A percentile compares a stretch with the other conserved stretches of the same genome.
These are phyloP conservation scores for Aspergillus sp. DNA, from an alignment of 2,329 filamentous ascomycete genomes.

Conservation along the genomic window DNA sequence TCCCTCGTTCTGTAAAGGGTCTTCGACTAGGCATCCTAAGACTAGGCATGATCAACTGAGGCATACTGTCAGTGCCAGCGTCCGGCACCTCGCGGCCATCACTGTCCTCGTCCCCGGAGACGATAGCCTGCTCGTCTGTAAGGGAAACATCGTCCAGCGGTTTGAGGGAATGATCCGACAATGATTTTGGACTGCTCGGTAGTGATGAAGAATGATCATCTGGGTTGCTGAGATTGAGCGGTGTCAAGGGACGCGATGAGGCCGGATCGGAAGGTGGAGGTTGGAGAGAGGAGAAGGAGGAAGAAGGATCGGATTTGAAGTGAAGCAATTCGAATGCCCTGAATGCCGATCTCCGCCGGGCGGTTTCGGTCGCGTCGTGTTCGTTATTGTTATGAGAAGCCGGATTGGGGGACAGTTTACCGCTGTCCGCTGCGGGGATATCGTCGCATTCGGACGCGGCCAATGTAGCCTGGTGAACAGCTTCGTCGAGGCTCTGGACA, in stretches of 20 bases:
- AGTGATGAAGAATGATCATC: constrained; percentile 45
- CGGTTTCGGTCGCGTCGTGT: constrained; percentile 14
- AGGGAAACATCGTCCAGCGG: constrained; percentile 53
- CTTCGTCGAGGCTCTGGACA: constrained; percentile 52
- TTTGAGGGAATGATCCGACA: constrained; percentile 52
- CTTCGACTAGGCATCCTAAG: constrained; percentile 82
- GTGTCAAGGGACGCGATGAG: constrained; percentile 41
- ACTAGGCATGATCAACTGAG: constrained; percentile 97
- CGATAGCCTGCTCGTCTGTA: constrained; percentile 50
- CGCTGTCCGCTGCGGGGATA: neutral
- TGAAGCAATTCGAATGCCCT: constrained; percentile 18
- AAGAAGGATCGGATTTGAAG: constrained; percentile 2
- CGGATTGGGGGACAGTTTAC: constrained; percentile 4
- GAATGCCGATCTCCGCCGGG: constrained; percentile 27
- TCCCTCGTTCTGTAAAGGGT: constrained; percentile 84
- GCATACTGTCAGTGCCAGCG: constrained; percentile 32
- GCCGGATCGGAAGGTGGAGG: constrained; percentile 16
- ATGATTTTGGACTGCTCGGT: constrained; percentile 54
- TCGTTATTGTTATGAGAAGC: constrained; percentile 12
- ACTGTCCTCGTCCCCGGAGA: constrained; percentile 52
- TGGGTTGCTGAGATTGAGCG: constrained; percentile 40
- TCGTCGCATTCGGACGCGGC: constrained; percentile 7
- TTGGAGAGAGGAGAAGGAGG: constrained; percentile 11
- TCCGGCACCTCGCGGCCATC: constrained; percentile 20
- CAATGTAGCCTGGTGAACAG: constrained; percentile 36